Base-by-base conservation (phyloP, 495 filamentous ascomycete genomes). In the Penicillium steckii region DNA sequence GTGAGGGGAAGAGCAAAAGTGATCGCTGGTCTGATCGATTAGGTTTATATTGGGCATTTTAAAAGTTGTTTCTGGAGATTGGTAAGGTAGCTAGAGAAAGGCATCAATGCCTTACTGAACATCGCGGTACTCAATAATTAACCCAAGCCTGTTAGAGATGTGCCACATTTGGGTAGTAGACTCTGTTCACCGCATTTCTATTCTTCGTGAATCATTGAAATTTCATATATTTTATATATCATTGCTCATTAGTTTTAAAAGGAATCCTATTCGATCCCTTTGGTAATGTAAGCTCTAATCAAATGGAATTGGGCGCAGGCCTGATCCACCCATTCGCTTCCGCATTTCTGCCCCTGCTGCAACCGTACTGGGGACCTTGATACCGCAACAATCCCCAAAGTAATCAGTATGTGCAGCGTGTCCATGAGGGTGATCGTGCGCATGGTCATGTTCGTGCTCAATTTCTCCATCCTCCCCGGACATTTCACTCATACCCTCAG, bases 341-440 rank as follows among this genome's bases (percentile, higher is more conserved):
- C 81, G 85, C 80, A 85, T 85, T 69, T 96, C 92, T 60, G 88
- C 84, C 8, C 86, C 86, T 12, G 94, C 95, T 23, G 90, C 94
- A 56, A 97, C 79, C 38, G 88, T 90, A 63, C 91, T 95, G 10
- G 95, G 94, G 13, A 99, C 92, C 71, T 96, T 95, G 72, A 99
- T 99, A 29, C 94, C 95, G 61, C 94, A 99, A 70, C 95, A 99
- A 64, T 99, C 95, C 1, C 95, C 95, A 85, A 94, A 99, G 24
- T 78, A 81, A 51, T 84, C 86, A 0, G 64, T 58, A 46, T 71
- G 64, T 7, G 57, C 37, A 5, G 15, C 53, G 9, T 70, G 65
- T 12, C 47, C 60, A 47, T 70, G 68, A 50, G 86, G 82, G 68
- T 93, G 86, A 72, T 81, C 65, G 83, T 71, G 22, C 69, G 83